These are phyloP conservation scores for Furcasterigmium furcatum DNA, from an alignment of 2,329 filamentous ascomycete species.

Conservation along the genomic window DNA sequence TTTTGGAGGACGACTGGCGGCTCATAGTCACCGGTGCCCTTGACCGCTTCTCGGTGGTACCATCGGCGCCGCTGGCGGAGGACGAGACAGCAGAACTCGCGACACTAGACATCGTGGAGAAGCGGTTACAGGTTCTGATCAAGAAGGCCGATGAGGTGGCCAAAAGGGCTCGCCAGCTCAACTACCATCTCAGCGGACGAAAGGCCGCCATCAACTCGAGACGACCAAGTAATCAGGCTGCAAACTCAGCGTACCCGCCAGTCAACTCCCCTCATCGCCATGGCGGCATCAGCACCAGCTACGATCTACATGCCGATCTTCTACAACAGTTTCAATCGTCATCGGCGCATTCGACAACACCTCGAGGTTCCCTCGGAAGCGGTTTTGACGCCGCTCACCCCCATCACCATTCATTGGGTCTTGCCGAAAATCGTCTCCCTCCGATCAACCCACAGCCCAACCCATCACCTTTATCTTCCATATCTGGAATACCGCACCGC, in stretches of 20 bases:
- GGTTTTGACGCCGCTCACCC: slow-evolving; percentile 15
- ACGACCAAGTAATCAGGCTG: slow-evolving; percentile 38
- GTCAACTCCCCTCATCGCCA: slow-evolving; percentile 22
- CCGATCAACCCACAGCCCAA: slow-evolving; percentile 15
- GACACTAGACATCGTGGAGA: slow-evolving; percentile 80
- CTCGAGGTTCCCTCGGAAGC: slow-evolving; percentile 1
- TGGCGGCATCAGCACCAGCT: slow-evolving; percentile 25
- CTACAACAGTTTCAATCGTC: slow-evolving; percentile 47
- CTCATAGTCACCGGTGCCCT: slow-evolving; percentile 80
- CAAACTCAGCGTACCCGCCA: slow-evolving; percentile 32
- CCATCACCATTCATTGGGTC: slow-evolving; percentile 12
- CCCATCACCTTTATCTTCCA: slow-evolving; percentile 20
- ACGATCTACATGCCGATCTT: slow-evolving; percentile 51
- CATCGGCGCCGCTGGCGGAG: slow-evolving; percentile 76
- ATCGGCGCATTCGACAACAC: slow-evolving; percentile 15
- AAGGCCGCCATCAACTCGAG: slow-evolving; percentile 69
- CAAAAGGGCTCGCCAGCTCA: slow-evolving; percentile 66
- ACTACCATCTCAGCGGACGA: slow-evolving; percentile 74
- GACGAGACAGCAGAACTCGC: slow-evolving; percentile 84
- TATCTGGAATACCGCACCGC: slow-evolving; percentile 21
- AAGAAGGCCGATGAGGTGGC: slow-evolving; percentile 75
- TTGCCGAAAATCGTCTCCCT: slow-evolving; percentile 9
- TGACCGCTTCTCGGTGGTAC: slow-evolving; percentile 69
- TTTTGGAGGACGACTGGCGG: slow-evolving; percentile 83
- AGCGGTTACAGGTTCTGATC: slow-evolving; percentile 71